Evolutionary conservation across 2,329 filamentous ascomycete genomes (phyloP).

Genomic region (Orbilia brochopaga): DNA sequence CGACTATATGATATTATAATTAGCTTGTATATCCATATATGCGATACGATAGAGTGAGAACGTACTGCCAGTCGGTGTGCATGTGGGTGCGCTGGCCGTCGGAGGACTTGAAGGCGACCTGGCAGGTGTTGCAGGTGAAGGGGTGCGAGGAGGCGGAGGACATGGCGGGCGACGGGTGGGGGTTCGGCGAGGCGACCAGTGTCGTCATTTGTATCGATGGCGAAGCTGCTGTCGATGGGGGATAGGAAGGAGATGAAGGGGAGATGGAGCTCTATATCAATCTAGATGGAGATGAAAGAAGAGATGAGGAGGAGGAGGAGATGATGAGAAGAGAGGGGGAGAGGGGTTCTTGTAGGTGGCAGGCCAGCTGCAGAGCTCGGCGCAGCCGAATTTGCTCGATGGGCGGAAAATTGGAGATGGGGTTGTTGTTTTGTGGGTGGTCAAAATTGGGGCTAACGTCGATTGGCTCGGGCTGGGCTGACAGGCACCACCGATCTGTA

Average conservation of each 20-base stretch:
- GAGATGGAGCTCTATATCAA: too few species aligned
- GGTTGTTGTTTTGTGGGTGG: background rate
- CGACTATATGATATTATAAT: constrained; percentile 66
- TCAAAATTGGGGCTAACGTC: background rate
- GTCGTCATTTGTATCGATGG: constrained; percentile 30
- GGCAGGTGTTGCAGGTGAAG: constrained; percentile 97
- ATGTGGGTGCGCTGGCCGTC: constrained; percentile 94
- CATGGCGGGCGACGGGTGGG: constrained; percentile 15
- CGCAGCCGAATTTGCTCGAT: too few species aligned
- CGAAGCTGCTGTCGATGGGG: background rate
- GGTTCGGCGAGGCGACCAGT: constrained; percentile 36
- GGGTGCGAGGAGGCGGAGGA: constrained; percentile 67
- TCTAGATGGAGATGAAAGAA: background rate
- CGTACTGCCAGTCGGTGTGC: constrained; percentile 98
- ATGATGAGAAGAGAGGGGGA: background rate
- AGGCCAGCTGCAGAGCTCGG: constrained; percentile 7
- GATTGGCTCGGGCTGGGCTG: too few species aligned
- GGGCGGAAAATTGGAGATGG: background rate
- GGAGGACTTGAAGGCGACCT: constrained; percentile 92
- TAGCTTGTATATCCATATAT: constrained; percentile 16
- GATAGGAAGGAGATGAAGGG: background rate
- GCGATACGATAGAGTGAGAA: constrained; percentile 55
- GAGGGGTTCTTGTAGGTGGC: background rate
- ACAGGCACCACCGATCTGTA: too few species aligned
- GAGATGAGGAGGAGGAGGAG: constrained; percentile 6